Conservation (phyloP, 23 red algal genomes). For the Chondrus crispus region DNA sequence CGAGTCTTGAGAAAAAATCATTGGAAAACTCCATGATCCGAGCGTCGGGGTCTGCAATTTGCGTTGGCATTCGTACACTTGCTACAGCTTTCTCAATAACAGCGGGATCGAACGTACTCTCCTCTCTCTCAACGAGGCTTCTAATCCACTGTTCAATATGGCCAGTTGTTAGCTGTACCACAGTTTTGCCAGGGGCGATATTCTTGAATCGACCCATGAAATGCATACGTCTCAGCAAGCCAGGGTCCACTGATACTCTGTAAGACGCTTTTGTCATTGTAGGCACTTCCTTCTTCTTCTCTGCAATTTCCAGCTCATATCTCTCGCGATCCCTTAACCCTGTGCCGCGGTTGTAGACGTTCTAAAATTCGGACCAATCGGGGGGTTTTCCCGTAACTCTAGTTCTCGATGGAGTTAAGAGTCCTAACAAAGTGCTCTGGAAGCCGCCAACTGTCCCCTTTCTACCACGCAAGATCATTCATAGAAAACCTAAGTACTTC, state of each 20-base stretch:
- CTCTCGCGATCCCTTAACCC: background rate
- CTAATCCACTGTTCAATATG: slow-evolving; percentile 13
- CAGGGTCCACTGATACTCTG: background rate
- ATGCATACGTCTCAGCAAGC: background rate
- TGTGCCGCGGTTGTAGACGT: no score
- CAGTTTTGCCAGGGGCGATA: background rate
- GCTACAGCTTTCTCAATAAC: background rate
- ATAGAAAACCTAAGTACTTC: no score
- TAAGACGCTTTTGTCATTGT: background rate
- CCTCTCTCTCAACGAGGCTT: background rate
- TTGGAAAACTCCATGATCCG: background rate
- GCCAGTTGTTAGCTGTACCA: background rate
- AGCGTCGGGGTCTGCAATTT: background rate
- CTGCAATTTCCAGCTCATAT: background rate
- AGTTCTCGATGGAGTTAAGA: no score
- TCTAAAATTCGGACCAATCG: no score
- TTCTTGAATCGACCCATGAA: background rate
- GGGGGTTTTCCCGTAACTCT: no score
- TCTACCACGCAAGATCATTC: no score
- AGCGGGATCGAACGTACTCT: background rate
- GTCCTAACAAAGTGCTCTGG: no score
- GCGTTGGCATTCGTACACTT: background rate
- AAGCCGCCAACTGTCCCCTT: no score
- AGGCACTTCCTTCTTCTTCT: background rate
- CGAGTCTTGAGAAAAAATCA: background rate